A percentile compares a stretch with the other conserved stretches of the same genome.
Conservation (phyloP, 148 eudicot species). For the Selenicereus undatus region DNA sequence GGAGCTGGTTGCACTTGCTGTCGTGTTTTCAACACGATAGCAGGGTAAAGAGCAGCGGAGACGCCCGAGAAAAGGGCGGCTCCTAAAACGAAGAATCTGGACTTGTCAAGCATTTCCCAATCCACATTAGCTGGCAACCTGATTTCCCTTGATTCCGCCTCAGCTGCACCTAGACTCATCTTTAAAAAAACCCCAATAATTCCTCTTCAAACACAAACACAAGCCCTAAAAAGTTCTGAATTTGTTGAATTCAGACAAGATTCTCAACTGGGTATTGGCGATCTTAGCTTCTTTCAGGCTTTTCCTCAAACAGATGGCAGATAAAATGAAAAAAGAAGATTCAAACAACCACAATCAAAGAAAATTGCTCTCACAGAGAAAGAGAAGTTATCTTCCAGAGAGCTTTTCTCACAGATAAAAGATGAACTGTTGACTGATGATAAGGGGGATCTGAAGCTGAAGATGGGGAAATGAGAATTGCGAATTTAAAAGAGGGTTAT, state of each 20-base stretch:
- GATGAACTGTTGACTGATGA: constrained; percentile 9
- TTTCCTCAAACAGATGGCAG: constrained; percentile 3
- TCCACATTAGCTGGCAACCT: constrained; percentile 68
- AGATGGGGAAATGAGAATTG: neutral
- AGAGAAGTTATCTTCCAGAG: too few species aligned
- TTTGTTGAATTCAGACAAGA: neutral
- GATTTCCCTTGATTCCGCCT: constrained; percentile 50
- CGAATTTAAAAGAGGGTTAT: neutral
- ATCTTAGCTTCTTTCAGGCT: neutral
- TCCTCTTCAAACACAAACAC: neutral
- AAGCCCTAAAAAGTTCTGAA: neutral
- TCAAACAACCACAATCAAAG: neutral
- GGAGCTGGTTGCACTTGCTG: constrained; percentile 47
- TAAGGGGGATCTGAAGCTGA: neutral
- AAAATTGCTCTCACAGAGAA: neutral
- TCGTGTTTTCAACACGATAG: constrained; percentile 75
- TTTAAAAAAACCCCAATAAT: neutral
- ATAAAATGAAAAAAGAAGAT: neutral
- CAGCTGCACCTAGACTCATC: constrained; percentile 62
- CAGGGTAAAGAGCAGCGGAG: constrained; percentile 67
- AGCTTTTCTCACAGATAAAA: neutral
- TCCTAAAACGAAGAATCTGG: constrained; percentile 77
- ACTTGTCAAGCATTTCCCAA: constrained; percentile 85
- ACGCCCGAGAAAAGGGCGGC: constrained; percentile 85
- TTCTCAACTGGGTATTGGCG: neutral